phyloP scores from a whole-genome alignment of 495 filamentous ascomycete species.

The Xylaria intraflava region DNA sequence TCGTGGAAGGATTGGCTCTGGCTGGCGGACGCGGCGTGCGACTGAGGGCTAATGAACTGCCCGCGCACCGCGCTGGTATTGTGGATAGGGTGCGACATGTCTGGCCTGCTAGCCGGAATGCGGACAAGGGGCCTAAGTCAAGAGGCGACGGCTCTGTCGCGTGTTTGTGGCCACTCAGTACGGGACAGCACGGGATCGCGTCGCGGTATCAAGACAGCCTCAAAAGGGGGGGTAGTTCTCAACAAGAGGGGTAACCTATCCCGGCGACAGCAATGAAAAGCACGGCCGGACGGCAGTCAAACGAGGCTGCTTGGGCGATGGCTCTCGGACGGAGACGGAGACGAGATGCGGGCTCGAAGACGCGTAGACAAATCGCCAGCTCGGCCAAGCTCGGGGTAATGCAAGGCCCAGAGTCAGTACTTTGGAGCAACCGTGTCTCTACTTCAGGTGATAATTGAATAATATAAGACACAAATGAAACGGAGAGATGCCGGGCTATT shows the following conservation, averaged over 20 bases:
- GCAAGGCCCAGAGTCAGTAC: conserved; percentile 1
- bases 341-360: conserved; percentile 8
- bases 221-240: neutral
- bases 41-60: neutral
- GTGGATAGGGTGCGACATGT: conserved; percentile 11
- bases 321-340: conserved; percentile 6
- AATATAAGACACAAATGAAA: neutral
- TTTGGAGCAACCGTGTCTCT: neutral
- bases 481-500: neutral
- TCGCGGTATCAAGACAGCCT: neutral
- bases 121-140: neutral
- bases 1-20: conserved; percentile 21
- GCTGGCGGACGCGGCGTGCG: conserved; percentile 11
- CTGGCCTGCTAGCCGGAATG: conserved; percentile 9
- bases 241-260: neutral
- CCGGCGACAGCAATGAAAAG: neutral
- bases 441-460: neutral
- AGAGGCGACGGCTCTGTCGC: conserved; percentile 4
- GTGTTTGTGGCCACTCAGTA: conserved; percentile 1
- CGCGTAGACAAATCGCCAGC: conserved; percentile 12
- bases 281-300: neutral
- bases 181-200: conserved; percentile 12
- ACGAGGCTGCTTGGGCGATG: neutral
- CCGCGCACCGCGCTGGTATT: neutral
- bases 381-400: conserved; percentile 7